Conservation (phyloP, 306 rosid genomes). For the Begonia masoniana region DNA sequence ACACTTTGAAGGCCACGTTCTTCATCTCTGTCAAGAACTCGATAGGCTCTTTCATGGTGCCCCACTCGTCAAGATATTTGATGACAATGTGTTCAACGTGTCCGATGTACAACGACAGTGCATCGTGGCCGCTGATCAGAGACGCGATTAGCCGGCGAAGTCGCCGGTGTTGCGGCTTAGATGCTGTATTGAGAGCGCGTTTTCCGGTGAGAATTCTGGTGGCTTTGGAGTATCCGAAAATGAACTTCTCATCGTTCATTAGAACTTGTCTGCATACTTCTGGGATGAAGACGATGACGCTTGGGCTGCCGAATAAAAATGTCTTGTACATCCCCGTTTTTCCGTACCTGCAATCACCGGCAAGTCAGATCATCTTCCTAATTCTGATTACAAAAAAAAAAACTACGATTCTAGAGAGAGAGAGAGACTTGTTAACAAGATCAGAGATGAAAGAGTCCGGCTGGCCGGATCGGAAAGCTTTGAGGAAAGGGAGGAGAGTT, state of each 20-base stretch:
- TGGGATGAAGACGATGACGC: constrained; percentile 12
- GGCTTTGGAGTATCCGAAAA: constrained; percentile 10
- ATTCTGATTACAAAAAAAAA: no score
- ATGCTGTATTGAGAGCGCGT: neutral
- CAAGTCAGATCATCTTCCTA: no score
- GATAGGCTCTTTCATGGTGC: constrained; percentile 13
- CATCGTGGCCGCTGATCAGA: constrained; percentile 14
- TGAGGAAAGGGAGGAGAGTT: constrained; percentile 2
- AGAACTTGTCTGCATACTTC: constrained; percentile 13
- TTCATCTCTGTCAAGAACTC: constrained; percentile 17
- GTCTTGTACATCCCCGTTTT: constrained; percentile 18
- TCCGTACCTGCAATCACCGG: constrained; percentile 11
- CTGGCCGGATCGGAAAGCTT: constrained; percentile 9
- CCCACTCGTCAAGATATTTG: constrained; percentile 12
- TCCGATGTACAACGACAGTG: constrained; percentile 7
- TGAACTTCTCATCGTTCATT: constrained; percentile 11
- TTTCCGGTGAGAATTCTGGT: constrained; percentile 6
- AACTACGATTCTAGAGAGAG: neutral
- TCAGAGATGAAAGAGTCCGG: constrained; percentile 8
- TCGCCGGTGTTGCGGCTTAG: constrained; percentile 10
- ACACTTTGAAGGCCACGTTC: constrained; percentile 8
- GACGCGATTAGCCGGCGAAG: constrained; percentile 8
- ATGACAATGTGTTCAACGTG: constrained; percentile 6
- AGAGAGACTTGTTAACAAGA: constrained; percentile 9
- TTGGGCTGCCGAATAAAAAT: constrained; percentile 15